Evolutionary conservation across 768 basidiomycete genomes (phyloP).

Genomic region (Mycena rosella): DNA sequence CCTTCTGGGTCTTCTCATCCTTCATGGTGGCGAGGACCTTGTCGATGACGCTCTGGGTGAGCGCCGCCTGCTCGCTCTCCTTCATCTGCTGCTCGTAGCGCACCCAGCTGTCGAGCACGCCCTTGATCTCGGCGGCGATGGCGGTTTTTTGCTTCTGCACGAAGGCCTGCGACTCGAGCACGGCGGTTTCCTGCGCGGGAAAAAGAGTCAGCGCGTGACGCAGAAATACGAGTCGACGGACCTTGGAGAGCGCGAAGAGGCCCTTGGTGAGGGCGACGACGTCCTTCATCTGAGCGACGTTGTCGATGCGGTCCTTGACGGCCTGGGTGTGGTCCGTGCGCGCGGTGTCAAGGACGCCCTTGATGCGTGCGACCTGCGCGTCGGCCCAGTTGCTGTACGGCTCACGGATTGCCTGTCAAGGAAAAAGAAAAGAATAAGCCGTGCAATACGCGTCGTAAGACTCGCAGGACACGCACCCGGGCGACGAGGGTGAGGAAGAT

Average conservation of each 20-base stretch:
- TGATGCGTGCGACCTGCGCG: constrained; percentile 87
- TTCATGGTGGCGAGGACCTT: constrained; percentile 86
- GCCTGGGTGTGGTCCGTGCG: constrained; percentile 93
- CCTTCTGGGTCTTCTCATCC: constrained; percentile 92
- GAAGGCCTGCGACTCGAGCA: constrained; percentile 91
- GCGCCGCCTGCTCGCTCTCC: constrained; percentile 95
- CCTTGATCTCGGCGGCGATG: constrained; percentile 90
- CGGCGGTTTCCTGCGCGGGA: constrained; percentile 83
- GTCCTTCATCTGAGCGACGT: constrained; percentile 95
- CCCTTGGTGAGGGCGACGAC: constrained; percentile 91
- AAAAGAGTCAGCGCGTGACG: neutral
- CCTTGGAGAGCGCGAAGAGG: constrained; percentile 95
- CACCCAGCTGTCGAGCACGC: constrained; percentile 97
- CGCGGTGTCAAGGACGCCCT: constrained; percentile 81
- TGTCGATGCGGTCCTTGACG: constrained; percentile 92
- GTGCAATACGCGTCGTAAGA: constrained; percentile 18
- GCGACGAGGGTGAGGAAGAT: constrained; percentile 87
- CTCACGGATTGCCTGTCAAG: constrained; percentile 74
- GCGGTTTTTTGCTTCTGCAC: constrained; percentile 90
- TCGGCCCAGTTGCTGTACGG: constrained; percentile 96
- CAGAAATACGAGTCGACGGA: neutral
- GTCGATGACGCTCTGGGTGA: constrained; percentile 89
- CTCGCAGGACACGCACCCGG: constrained; percentile 64
- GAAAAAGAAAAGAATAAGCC: constrained; percentile 32
- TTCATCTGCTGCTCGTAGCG: constrained; percentile 97